Base-by-base conservation (phyloP, 164 flowering plant genomes). In the Dillenia suffruticosa region DNA sequence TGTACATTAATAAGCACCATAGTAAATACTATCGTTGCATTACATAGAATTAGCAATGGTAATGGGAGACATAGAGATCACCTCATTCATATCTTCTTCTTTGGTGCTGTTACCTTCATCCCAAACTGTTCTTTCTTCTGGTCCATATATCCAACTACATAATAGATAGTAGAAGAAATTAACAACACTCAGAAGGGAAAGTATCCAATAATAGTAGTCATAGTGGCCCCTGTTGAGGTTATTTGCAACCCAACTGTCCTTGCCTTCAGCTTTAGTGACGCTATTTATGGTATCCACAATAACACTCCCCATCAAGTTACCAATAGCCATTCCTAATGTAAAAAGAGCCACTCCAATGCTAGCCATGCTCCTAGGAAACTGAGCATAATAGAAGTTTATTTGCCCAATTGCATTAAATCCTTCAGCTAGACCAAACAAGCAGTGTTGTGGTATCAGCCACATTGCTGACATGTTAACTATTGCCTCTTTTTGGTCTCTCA, bases 401-500 rank as follows among this genome's bases (percentile, higher is more conserved):
- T 70, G 77, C 9, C 74, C 80, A 11, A 76, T 68, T 49, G 70
- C 65, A 59, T 76, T 70, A 44, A 75, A 57, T 0, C 79, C 77
- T 68, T 78, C 82, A 5, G 77, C 76, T 11, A 78, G 15, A 6
- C 82, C 82, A 13, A n/a, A 9, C 13, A 78, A 49, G 56, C 59
- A 54, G 56, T 65, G 13, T 17, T 78, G 79, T 12, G 75, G 77
- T 0, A 73, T 50, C 19, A 78, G 54, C 82, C 82, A 73, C 63
- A 62, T 63, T 4, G 72, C 82, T 0, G 82, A 70, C 82, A 75
- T 73, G 46, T 57, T 13, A 48, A 76, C 70, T n/a, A 70, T 50
- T 7, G 63, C 73, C 0, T 22, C 1, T 1, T 73, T 64, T 2
- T 64, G 40, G 7, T 75, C 67, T 3, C 22, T 6, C 2, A 81